Base-by-base conservation (phyloP, 306 rosid species). In the Vigna hirtella region DNA sequence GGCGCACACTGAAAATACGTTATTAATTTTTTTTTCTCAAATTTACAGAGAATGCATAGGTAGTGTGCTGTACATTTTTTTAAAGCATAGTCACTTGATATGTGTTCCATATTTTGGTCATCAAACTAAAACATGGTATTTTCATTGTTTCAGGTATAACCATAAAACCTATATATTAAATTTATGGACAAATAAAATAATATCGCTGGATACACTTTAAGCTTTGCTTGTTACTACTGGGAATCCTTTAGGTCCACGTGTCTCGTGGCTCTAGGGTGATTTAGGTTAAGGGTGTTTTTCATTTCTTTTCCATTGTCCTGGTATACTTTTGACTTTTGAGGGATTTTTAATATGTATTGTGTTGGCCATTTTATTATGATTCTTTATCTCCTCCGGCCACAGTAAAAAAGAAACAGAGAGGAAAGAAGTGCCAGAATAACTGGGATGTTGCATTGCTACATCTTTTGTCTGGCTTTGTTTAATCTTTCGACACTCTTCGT, bases 261-360 rank as follows among this genome's bases (percentile, higher is more conserved):
- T 52, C 36, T 61, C 3, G 71, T 79, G 86, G 79, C 75, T 65
- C 82, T 83, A 38, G 56, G 76, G 79, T 65, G 86, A 83, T 83
- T 72, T 57, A 77, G 79, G 24, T 74, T 48, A 34, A 45, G n/a
- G 7, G 22, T 57, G 28, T 70, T 77, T 55, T 16, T 8, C 43
- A 15, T 24, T 72, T 77, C 15, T 72, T 56, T 82, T 14, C 38
- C 24, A 45, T 18, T 43, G 9, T n/a, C 55, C 30, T 42, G 36
- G 30, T 52, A 52, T 80, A 73, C 51, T 64, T 52, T 34, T 24
- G 73, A 71, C 45, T 59, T 59, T 28, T 43, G 75, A 56, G 50
- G 75, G 45, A 45, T 36, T 36, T 6, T 6, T 6, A 1, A 34
- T 6, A 6, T 42, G 47, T 62, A 15, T 62, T 72, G 56, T 49